Percentiles rank a stretch among this genome's conserved stretches.
Conservation (phyloP, 106 monocot species). For the Apostasia shenzhenica region DNA sequence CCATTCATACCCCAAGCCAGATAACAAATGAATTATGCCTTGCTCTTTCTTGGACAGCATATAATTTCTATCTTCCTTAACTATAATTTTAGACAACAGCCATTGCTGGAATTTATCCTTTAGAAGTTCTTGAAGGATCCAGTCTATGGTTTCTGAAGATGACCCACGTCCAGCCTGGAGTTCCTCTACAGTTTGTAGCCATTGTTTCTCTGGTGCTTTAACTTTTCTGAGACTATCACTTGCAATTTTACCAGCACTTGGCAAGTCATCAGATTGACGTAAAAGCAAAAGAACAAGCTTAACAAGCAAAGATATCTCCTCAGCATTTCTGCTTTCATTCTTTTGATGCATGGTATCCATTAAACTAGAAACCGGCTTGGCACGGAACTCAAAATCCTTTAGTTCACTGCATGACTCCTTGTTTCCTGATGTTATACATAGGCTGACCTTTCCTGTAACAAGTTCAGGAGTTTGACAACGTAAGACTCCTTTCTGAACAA, state of each 20-base stretch:
- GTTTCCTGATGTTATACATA: constrained; percentile 57
- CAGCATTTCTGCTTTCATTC: constrained; percentile 10
- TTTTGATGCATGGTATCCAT: neutral
- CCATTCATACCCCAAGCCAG: constrained; percentile 90
- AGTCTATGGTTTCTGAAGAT: constrained; percentile 20
- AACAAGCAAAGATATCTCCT: constrained; percentile 39
- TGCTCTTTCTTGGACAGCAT: constrained; percentile 59
- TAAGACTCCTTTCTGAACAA: constrained; percentile 53
- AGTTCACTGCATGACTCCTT: constrained; percentile 57
- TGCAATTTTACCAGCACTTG: neutral
- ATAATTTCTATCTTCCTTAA: constrained; percentile 13
- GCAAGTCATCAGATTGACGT: constrained; percentile 11
- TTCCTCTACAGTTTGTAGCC: constrained; percentile 12
- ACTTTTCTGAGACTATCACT: neutral
- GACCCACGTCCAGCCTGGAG: constrained; percentile 12
- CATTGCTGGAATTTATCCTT: constrained; percentile 56
- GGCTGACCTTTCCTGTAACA: constrained; percentile 29
- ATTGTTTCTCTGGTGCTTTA: constrained; percentile 2
- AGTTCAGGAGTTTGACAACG: constrained; percentile 50
- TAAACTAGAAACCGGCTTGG: constrained; percentile 13
- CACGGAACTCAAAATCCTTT: constrained; percentile 44
- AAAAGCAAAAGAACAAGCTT: constrained; percentile 36
- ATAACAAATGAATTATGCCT: constrained; percentile 74
- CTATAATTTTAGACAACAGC: constrained; percentile 31
- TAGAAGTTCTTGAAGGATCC: constrained; percentile 44